phyloP scores from a whole-genome alignment of 2,329 filamentous ascomycete genomes.

The Colletotrichum brevisporum region DNA sequence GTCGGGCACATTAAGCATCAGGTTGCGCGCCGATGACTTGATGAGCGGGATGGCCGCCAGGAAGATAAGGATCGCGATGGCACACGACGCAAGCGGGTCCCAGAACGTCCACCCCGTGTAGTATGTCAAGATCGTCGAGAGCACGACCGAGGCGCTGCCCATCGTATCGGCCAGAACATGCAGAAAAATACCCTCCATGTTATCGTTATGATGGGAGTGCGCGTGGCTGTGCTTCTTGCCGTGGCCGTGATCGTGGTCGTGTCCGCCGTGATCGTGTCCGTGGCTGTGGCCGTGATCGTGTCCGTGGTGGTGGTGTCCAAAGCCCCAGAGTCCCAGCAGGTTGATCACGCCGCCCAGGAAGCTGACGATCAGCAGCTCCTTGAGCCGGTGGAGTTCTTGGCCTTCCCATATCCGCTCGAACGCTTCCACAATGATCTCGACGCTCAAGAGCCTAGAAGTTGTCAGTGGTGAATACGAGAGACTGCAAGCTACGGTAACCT shows the following conservation, averaged over 20 bases:
- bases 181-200: conserved; percentile 97
- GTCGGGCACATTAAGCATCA: conserved; percentile 88
- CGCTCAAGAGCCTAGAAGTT: conserved; percentile 80
- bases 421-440: conserved; percentile 97
- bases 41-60: conserved; percentile 92
- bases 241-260: conserved; percentile 60
- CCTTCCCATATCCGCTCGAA: conserved; percentile 89
- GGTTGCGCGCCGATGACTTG: conserved; percentile 82
- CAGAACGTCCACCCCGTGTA: conserved; percentile 92
- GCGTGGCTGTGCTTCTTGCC: conserved; percentile 56
- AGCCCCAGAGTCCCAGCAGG: conserved; percentile 90
- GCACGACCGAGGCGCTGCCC: conserved; percentile 93
- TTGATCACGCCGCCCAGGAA: conserved; percentile 90
- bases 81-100: conserved; percentile 93
- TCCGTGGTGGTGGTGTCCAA: conserved; percentile 76
- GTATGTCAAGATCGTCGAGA: conserved; percentile 89
- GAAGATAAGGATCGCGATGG: conserved; percentile 95
- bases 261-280: conserved; percentile 54
- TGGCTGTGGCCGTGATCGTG: conserved; percentile 60
- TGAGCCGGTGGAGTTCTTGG: conserved; percentile 84
- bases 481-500: conserved; percentile 47
- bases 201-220: conserved; percentile 82
- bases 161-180: conserved; percentile 96
- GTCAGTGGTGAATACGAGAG: neutral
- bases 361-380: conserved; percentile 91